Evolutionary conservation across 768 basidiomycete genomes (phyloP), one percentile per base, ranked within the genome.

Genomic region (Mycena albidolilacea): DNA sequence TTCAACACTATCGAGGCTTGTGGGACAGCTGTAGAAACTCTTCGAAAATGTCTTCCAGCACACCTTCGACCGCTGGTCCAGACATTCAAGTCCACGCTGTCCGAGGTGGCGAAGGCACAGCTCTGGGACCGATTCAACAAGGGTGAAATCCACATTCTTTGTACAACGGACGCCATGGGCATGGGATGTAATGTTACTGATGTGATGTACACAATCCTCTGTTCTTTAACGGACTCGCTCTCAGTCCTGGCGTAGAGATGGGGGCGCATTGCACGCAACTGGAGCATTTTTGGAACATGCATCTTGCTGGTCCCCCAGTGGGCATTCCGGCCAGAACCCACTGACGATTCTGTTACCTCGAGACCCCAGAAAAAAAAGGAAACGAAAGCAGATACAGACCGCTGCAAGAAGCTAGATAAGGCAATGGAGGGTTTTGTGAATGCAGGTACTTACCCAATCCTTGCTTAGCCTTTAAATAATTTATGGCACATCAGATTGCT

Each of bases 21-120:
- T 3, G 30, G 30, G 30, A 30, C 30, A 30, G 30, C 30, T 3
- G 30, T 30, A 30, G 30, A 30, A 30, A 30, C 30, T 30, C 30
- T 30, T 30, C 30, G 30, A 30, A 30, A 30, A 30, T 30, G 30
- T 30, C 30, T 30, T 30, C 30, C 30, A 30, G 30, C 30, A 30
- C 30, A 30, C 30, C 30, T 30, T 30, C 3, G 30, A 30, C 30
- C 30, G 3, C 30, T 30, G 30, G 30, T 30, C 30, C 30, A 30
- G 30, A 30, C 30, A 30, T 30, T 30, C 30, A 30, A 30, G 30
- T 30, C 30, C 30, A 30, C 30, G 1, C 30, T 30, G 79, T 77
- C 77, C 0, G 79, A 77, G 57, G 44, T 15, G 1, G 78, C 59
- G 8, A 80, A 80, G 64, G 43, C 55, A n/a, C n/a, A 59, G 19